Base-by-base conservation (phyloP, 2,329 filamentous ascomycete species). In the Tolypocladium inflatum region DNA sequence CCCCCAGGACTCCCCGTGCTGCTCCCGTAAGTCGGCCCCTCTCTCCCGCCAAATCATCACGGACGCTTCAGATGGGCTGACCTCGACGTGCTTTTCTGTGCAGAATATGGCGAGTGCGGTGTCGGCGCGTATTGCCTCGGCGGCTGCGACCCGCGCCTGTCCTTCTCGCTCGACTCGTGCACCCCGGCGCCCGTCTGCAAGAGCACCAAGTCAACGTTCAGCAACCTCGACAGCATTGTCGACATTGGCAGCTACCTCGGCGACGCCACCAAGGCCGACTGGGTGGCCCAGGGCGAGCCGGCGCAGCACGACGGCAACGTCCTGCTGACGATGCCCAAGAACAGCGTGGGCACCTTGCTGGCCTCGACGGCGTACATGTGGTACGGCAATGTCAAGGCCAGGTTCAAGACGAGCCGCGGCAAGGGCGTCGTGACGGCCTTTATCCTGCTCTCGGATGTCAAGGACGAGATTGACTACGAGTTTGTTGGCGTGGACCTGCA, bases 381-480 rank as follows among this genome's bases (percentile, higher is more conserved):
- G 94, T 99, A 97, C 73, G 94, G 94, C 69, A 96, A 89, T 73
- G 87, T 96, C 67, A 89, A 88, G 72, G 91, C 90, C 57, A 89
- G 78, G 58, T 79, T 97, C 73, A 94, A 91, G 80, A 93, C 91
- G 0, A 88, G 87, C 63, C 86, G 89, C 67, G 92, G 91, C 59
- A 76, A 80, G 52, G 94, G 94, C 80, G 94, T 99, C 26, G 89
- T 99, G n/a, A 95, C 91, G 2, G 93, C 91, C 37, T 99, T 99
- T 71, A 99, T 99, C 71, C 79, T 97, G 69, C 85, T 97, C 73
- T 92, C 89, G 41, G 93, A 97, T 68, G 89, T 95, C 68, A 96
- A 97, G 80, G 94, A 99, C 69, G 94, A 99, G 75, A 96, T 99
- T 67, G 94, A 99, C 76, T 97, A 91, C 71, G 94, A 99, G 73